These are phyloP conservation scores for Fusarium mexicanum DNA, from an alignment of 2,329 filamentous ascomycete genomes.

Conservation along the genomic window DNA sequence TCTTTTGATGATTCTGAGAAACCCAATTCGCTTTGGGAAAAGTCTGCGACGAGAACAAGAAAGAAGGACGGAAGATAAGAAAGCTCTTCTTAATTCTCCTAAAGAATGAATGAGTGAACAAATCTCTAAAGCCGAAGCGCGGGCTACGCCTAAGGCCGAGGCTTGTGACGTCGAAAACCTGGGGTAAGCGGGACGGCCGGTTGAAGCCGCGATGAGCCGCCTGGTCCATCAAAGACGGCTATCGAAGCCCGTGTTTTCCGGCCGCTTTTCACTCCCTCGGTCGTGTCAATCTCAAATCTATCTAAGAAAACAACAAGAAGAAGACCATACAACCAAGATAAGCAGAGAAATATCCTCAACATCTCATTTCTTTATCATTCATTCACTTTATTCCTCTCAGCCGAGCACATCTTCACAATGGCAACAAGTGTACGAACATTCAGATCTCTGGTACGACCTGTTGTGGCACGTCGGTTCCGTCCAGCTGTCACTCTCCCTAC, in stretches of 20 bases:
- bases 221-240: constrained; percentile 8
- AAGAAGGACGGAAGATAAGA: neutral
- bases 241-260: constrained; percentile 33
- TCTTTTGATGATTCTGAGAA: constrained; percentile 1
- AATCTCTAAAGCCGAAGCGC: constrained; percentile 18
- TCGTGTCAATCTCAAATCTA: neutral
- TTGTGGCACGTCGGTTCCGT: constrained; percentile 38
- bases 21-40: neutral
- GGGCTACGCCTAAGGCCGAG: constrained; percentile 37
- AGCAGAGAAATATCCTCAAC: constrained; percentile 4
- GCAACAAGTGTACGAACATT: constrained; percentile 54
- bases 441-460: constrained; percentile 49
- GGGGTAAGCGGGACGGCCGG: constrained; percentile 42
- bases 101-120: neutral
- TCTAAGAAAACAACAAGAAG: neutral
- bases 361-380: neutral
- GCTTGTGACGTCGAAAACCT: constrained; percentile 44
- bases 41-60: constrained; percentile 1
- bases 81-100: constrained; percentile 19
- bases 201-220: constrained; percentile 37
- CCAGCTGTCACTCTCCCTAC: constrained; percentile 48
- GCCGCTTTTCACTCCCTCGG: constrained; percentile 34
- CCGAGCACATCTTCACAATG: constrained; percentile 45
- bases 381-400: neutral
- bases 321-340: neutral